Evolutionary conservation across 805 yeast genomes (phyloP), one percentile per base, ranked within the genome.

Genomic region (Wickerhamia fluorescens): DNA sequence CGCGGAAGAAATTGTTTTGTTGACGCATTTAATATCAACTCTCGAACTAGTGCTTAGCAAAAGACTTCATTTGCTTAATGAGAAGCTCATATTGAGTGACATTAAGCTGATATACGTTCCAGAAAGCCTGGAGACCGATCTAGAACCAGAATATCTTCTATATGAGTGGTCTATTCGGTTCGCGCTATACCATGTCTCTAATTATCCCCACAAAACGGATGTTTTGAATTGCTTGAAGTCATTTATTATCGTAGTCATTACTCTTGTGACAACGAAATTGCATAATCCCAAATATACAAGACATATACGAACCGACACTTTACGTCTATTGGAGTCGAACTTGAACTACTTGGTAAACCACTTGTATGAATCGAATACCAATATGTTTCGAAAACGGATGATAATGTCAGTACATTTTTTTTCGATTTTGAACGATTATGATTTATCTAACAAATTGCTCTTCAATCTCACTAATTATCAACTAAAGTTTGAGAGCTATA

Each of bases 371-470:
- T 16, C 24, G 19, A 15, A 16, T 15, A 11, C 27, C 9, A 11
- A 23, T 21, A 19, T 16, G 6, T 34, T 22, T 20, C 26, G 26
- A n/a, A 17, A 24, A 11, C 33, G 29, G 9, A 27, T 51, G 10
- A 27, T 35, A 15, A 27, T 41, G 3, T 34, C 51, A 1, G 45
- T 47, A 2, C 64, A 61, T 30, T 38, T 58, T n/a, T 61, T 50
- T 31, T 44, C 64, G 4, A 51, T 61, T 6, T 31, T 60, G 11
- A 57, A 56, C 32, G 66, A 61, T 37, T 50, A 51, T 34, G 66
- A 59, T 25, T 37, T 60, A 8, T 35, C 56, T 7, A 29, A 37
- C 13, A 57, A 54, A 29, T 37, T 60, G 23, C 40, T 44, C n/a
- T 30, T 55, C 3, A 45, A 46, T 27, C 29, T 49, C 5, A 31